Percentiles rank a stretch among this genome's conserved stretches.
Evolutionary conservation across 805 yeast species (phyloP).

Genomic region (Suhomyces xylopsoci): DNA sequence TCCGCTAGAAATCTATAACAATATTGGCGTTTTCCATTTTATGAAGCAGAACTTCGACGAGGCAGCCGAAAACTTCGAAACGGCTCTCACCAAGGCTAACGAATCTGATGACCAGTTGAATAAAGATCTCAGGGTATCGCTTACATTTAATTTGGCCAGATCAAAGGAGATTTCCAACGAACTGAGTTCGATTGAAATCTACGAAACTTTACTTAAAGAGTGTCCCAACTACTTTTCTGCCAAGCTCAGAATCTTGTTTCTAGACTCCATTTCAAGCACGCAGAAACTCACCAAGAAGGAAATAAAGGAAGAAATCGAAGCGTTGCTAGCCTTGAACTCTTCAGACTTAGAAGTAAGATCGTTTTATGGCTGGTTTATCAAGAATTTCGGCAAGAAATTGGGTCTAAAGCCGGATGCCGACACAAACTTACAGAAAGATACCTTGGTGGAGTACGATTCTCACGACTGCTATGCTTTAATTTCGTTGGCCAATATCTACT

Average conservation of each 20-base stretch:
- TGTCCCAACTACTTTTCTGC: constrained; percentile 77
- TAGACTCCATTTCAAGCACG: constrained; percentile 48
- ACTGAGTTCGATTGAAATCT: constrained; percentile 43
- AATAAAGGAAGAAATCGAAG: constrained; percentile 52
- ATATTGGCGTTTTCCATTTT: constrained; percentile 80
- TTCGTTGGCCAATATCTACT: constrained; percentile 85
- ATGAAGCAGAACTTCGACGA: constrained; percentile 57
- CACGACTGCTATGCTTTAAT: constrained; percentile 89
- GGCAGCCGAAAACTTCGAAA: constrained; percentile 54
- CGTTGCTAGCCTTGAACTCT: constrained; percentile 51
- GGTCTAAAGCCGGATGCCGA: constrained; percentile 56
- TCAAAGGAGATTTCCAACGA: constrained; percentile 47
- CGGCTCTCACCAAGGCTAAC: constrained; percentile 41
- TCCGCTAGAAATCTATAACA: constrained; percentile 66
- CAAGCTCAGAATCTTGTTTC: constrained; percentile 63
- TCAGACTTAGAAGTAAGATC: constrained; percentile 81
- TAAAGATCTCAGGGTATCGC: constrained; percentile 29
- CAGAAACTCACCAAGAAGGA: constrained; percentile 35
- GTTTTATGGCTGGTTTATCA: constrained; percentile 86
- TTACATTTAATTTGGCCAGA: constrained; percentile 73
- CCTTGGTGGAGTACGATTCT: constrained; percentile 75
- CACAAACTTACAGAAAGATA: constrained; percentile 77
- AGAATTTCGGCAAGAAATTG: constrained; percentile 52
- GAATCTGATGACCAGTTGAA: constrained; percentile 23
- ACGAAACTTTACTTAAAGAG: constrained; percentile 52